Evolutionary conservation across 768 basidiomycete genomes (phyloP), one percentile per base, ranked within the genome.

Genomic region (Galerina marginata): DNA sequence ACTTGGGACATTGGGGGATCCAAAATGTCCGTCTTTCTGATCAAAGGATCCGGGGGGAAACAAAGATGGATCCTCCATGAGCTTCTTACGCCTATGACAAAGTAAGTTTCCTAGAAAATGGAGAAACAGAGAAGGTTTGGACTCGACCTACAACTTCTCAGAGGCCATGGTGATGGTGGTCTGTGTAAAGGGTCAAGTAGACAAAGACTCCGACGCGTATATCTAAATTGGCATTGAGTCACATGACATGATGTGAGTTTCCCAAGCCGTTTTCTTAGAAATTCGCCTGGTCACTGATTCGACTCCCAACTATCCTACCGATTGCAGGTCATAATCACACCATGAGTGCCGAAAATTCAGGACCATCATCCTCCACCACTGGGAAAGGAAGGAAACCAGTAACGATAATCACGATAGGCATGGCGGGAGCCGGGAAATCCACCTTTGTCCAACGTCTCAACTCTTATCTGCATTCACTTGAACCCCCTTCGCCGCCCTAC

Each of bases 351-450:
- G 33, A 45, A 44, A 20, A 44, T 37, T 37, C 58, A 33, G 60
- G 49, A 49, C 43, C 61, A 1, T 57, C 64, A 36, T 56, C 59
- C 6, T 63, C 64, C 10, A 12, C 54, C 10, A n/a, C 53, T 9
- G 38, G 36, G 11, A 54, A 55, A 39, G 77, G 77, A 60, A 79
- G 87, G 68, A 87, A 92, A 68, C 93, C 95, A 0, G 82, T 89
- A 6, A 87, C 91, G 4, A 92, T 97, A 54, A 88, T 97, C 65
- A 89, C 92, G 43, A 96, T 97, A 62, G 95, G 95, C 20, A 96
- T 96, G 94, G 96, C 95, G 0, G 96, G 96, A 4, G 93, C 93
- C 3, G 96, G 96, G 61, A 99, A 99, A 79, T 98, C 97, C 6
- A 98, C 96, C 2, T 93, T 99, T 71, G 93, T 99, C 16, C 94